phyloP scores from a whole-genome alignment of 345 rosid species.

The Eutrema yunnanense region DNA sequence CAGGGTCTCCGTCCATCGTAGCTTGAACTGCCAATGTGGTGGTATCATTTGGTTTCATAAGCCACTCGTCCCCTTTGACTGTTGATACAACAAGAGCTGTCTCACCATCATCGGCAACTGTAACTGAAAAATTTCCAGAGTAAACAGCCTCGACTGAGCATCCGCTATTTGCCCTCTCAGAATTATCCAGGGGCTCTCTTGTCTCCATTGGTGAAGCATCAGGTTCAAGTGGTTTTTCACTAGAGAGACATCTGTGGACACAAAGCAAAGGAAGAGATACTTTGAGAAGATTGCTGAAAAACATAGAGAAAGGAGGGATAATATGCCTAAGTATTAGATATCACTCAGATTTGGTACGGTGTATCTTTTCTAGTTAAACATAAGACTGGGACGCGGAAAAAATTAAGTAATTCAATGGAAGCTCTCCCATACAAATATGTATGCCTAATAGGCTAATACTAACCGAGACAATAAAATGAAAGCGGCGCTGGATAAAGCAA shows the following conservation, averaged over 20 bases:
- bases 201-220: slow-evolving; percentile 34
- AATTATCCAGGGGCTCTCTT: slow-evolving; percentile 34
- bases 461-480: neutral
- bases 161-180: slow-evolving; percentile 36
- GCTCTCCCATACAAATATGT: neutral
- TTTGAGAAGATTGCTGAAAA: neutral
- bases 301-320: neutral
- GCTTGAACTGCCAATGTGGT: slow-evolving; percentile 29
- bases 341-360: neutral
- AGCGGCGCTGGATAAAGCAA: neutral
- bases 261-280: slow-evolving; percentile 4
- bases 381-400: neutral
- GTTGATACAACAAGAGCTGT: slow-evolving; percentile 88
- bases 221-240: slow-evolving; percentile 42
- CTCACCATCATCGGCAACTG: slow-evolving; percentile 91
- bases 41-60: slow-evolving; percentile 38
- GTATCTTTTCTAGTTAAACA: neutral
- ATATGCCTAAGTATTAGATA: neutral
- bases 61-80: slow-evolving; percentile 46
- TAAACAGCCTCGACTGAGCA: slow-evolving; percentile 46
- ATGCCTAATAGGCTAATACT: neutral
- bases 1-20: slow-evolving; percentile 32
- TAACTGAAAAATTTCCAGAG: slow-evolving; percentile 65
- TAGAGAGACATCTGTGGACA: slow-evolving; percentile 53
- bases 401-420: neutral